These are phyloP conservation scores for Chlamydomonas sp. DNA, from an alignment of 139 green algal species.

Conservation along the genomic window DNA sequence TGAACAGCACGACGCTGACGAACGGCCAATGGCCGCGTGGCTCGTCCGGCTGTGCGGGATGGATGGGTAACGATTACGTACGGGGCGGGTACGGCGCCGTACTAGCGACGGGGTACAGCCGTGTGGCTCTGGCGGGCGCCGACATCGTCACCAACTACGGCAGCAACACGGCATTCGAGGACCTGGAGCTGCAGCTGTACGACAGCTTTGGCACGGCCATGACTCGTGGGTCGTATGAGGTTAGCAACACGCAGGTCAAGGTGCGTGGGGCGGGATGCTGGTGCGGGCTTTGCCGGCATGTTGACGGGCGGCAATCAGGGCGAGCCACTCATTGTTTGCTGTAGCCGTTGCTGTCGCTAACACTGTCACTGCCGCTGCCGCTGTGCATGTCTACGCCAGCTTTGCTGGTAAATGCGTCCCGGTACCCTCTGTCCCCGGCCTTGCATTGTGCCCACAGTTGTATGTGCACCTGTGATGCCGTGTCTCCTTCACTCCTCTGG, in stretches of 20 bases:
- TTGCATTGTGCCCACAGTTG: too few relatives aligned
- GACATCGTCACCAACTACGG: neutral
- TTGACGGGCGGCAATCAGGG: too few relatives aligned
- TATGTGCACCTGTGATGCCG: neutral
- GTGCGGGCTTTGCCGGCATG: too few relatives aligned
- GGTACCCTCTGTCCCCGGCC: too few relatives aligned
- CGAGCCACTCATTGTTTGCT: too few relatives aligned
- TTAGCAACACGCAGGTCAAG: neutral
- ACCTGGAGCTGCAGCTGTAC: neutral
- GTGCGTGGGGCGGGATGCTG: neutral
- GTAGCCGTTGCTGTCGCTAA: too few relatives aligned
- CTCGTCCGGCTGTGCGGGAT: neutral
- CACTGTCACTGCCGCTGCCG: too few relatives aligned
- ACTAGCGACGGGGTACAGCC: neutral
- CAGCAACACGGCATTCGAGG: neutral
- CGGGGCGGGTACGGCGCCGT: conserved; percentile 1
- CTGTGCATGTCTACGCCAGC: too few relatives aligned
- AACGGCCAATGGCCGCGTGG: too few relatives aligned
- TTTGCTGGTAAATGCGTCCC: too few relatives aligned
- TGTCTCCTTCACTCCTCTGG: neutral
- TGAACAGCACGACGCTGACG: neutral
- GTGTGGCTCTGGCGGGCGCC: neutral
- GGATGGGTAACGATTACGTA: neutral
- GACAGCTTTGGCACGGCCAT: conserved; percentile 1
- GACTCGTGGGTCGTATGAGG: conserved; percentile 12